phyloP scores from a whole-genome alignment of 1,284 basidiomycete species.

The Cystobasidium slooffiae region DNA sequence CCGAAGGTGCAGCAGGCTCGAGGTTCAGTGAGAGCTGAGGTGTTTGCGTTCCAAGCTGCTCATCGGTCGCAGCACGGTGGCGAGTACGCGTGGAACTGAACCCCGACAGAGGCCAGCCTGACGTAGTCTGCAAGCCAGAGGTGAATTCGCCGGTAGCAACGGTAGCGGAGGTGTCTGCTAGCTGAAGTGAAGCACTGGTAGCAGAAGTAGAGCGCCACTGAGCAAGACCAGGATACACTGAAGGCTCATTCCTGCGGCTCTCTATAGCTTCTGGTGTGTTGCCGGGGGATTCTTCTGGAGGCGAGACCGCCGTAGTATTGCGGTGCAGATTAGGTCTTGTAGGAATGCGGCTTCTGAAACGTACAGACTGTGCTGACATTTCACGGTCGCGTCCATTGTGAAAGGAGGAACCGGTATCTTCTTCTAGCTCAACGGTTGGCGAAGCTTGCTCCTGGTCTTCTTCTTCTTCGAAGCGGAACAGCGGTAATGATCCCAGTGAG shows the following conservation, averaged over 20 bases:
- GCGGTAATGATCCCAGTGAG: constrained; percentile 22
- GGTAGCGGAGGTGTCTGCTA: not conserved
- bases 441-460: not conserved
- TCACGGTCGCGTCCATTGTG: not conserved
- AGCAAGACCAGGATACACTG: not conserved
- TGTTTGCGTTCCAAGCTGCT: not conserved
- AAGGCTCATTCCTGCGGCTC: not conserved
- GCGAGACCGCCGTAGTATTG: constrained; percentile 35
- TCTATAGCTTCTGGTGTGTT: constrained; percentile 18
- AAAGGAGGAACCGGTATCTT: not conserved
- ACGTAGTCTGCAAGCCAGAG: not conserved
- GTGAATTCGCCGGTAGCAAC: not conserved
- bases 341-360: not conserved
- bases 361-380: not conserved
- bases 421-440: not conserved
- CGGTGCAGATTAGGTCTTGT: constrained; percentile 29
- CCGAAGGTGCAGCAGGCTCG: not conserved
- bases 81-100: no score
- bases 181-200: not conserved
- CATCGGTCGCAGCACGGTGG: no score
- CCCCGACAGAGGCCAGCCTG: no score
- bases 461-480: constrained; percentile 25
- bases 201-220: not conserved
- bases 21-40: constrained; percentile 20
- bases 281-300: constrained; percentile 33